These are phyloP conservation scores for Kurtzmaniella quercitrusa DNA, from an alignment of 1,139 yeast species.

Conservation along the genomic window DNA sequence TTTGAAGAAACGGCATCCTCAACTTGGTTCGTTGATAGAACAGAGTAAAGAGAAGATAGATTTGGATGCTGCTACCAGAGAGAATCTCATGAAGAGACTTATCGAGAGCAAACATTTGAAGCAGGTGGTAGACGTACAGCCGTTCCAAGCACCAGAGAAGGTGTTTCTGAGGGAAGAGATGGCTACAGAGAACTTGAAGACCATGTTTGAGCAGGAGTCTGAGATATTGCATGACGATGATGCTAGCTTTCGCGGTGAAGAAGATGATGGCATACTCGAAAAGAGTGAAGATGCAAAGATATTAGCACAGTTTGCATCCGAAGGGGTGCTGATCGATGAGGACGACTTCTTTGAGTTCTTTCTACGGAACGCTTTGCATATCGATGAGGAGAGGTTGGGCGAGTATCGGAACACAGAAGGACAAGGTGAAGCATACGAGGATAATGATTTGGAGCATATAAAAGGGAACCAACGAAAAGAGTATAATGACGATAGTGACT, in stretches of 20 bases:
- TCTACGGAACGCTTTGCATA: conserved; percentile 46
- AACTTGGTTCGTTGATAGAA: conserved; percentile 3
- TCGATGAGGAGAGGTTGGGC: conserved; percentile 36
- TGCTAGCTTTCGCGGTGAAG: conserved; percentile 9
- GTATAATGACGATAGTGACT: conserved; percentile 20
- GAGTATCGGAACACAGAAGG: conserved; percentile 7
- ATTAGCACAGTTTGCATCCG: conserved; percentile 15
- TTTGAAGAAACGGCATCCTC: conserved; percentile 4
- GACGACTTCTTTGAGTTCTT: conserved; percentile 64
- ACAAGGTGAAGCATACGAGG: no score
- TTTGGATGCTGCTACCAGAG: not conserved
- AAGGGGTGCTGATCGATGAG: conserved; percentile 44
- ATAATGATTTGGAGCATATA: no score
- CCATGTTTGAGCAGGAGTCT: conserved; percentile 11
- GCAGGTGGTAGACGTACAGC: conserved; percentile 2
- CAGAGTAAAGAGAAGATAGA: not conserved
- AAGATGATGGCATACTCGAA: conserved; percentile 7
- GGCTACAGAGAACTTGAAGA: conserved; percentile 9
- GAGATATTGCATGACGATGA: no score
- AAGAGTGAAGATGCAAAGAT: conserved; percentile 10
- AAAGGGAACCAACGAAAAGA: conserved; percentile 14
- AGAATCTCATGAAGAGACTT: conserved; percentile 6
- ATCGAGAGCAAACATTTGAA: conserved; percentile 5
- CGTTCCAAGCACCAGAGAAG: conserved; percentile 9
- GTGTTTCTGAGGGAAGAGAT: conserved; percentile 8